Base-by-base conservation (phyloP, 345 rosid genomes). In the Syzygium grande region DNA sequence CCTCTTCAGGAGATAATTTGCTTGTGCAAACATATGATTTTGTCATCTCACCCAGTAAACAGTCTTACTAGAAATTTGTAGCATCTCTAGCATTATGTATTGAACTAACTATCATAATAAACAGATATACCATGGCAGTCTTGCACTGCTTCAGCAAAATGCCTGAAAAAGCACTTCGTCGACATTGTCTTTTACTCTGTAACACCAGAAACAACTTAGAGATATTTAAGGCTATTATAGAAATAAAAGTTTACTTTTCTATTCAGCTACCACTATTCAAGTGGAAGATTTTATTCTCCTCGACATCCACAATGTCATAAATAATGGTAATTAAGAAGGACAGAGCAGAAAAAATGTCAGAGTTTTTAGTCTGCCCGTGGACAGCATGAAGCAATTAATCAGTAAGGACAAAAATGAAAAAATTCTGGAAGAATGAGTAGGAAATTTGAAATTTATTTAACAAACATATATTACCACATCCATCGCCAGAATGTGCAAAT, bases 111-210 rank as follows among this genome's bases (percentile, higher is more conserved):
- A 73, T 73, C 25, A 73, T 73, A 38, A 73, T 19, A 17, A 73
- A 73, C 49, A 34, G 49, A 73, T 43, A 53, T 94, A 97, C 99
- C 99, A 90, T 93, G 94, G 94, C 99, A 97, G 89, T 95, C 98
- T 90, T 93, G 96, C 89, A 95, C 89, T 87, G 96, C 94, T 91
- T 97, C 99, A 59, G 97, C 94, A 95, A 97, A 97, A 92, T 97
- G 98, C 87, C 90, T 90, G 89, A 95, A 96, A 96, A 92, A 17
- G 97, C 97, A 91, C 93, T 90, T 87, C 96, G 93, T 52, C 98
- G 99, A 89, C 99, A 97, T 87, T 93, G 95, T 86, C 92, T 95
- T 93, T 93, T 96, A 73, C 80, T 73, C 80, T 73, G 80, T 73
- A 73, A 73, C 80, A 73, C 25, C 25, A 73, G 49, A 73, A 73